Evolutionary conservation across 2,329 filamentous ascomycete species (phyloP).

Genomic region (Dactylellina leptospora): DNA sequence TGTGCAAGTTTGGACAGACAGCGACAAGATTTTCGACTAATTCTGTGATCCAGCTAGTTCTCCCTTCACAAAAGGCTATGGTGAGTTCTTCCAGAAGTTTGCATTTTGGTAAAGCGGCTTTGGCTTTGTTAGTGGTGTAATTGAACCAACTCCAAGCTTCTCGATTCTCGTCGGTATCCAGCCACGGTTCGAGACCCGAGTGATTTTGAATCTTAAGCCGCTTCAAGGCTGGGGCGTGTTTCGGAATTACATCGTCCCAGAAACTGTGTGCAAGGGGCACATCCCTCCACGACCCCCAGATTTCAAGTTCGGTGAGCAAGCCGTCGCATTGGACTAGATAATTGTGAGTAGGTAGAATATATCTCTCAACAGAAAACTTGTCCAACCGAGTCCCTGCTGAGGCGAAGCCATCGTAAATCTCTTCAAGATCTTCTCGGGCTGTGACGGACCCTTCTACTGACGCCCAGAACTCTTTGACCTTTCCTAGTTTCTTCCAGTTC

Average conservation of each 20-base stretch:
- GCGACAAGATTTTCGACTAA: slow-evolving; percentile 29
- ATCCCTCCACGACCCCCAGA: slow-evolving; percentile 35
- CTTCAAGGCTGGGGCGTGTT: slow-evolving; percentile 19
- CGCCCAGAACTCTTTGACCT: slow-evolving; percentile 34
- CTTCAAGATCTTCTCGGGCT: slow-evolving; percentile 25
- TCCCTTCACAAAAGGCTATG: slow-evolving; percentile 36
- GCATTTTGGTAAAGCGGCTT: slow-evolving; percentile 24
- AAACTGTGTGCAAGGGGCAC: slow-evolving; percentile 11
- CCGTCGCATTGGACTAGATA: slow-evolving; percentile 14
- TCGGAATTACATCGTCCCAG: slow-evolving; percentile 47
- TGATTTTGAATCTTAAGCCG: slow-evolving; percentile 24
- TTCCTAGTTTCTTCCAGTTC: slow-evolving; percentile 27
- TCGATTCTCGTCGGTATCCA: not conserved
- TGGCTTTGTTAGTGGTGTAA: slow-evolving; percentile 11
- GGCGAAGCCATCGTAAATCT: slow-evolving; percentile 28
- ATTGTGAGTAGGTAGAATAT: slow-evolving; percentile 27
- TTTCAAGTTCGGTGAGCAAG: slow-evolving; percentile 16
- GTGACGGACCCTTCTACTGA: slow-evolving; percentile 43
- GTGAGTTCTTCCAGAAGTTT: slow-evolving; percentile 24
- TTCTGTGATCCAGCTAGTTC: slow-evolving; percentile 21
- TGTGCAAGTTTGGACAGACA: slow-evolving; percentile 8
- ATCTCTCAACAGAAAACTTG: slow-evolving; percentile 25
- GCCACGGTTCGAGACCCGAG: not conserved
- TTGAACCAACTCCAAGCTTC: slow-evolving; percentile 28
- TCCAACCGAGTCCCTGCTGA: slow-evolving; percentile 11